Base-by-base conservation (phyloP, 139 green algal species). In the Micractinium conductrix region DNA sequence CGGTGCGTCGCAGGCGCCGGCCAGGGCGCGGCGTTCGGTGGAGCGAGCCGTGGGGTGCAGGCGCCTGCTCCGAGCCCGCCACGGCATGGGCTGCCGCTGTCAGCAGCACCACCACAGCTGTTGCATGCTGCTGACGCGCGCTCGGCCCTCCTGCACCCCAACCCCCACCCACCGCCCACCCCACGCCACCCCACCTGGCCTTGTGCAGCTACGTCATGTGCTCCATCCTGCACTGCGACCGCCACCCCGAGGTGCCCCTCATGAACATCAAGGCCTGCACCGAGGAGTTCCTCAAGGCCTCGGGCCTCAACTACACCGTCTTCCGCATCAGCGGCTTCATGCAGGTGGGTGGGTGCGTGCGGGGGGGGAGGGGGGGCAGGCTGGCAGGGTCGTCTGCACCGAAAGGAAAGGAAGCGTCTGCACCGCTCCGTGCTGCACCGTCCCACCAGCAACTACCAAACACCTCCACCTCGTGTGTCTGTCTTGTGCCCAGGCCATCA, bases 291-390 rank as follows among this genome's bases (percentile, higher is more conserved):
- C 92, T 99, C 53, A 85, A 90, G 79, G 70, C 87, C 24, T 93
- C 53, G 40, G 95, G 95, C 19, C 87, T 99, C 28, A 91, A 98
- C 86, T 97, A 97, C 96, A 99, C 97, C 74, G 93, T 93, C 74
- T 93, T 99, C 81, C 91, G 97, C 21, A 88, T 99, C 38, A 98
- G 95, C 87, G 97, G 97, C 50, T 99, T 99, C 91, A 98, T 98
- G 92, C 97, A 99, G 91, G 93, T 91, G 53, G 12, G 72, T 38
- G 16, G 68, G 19, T 33, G 69, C 10, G 10, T 21, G 3, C 10
- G 24, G 35, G 70, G 38, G 38, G 40, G 70, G 6, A 37, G 16
- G 38, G n/a, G 17, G 70, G 37, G 70, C 24, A 35, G 53, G 0
- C 38, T 55, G 69, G 9, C n/a, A n/a, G n/a, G n/a, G n/a, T n/a